Conservation (phyloP, 139 green algal species). For the Coelastrella sp. region DNA sequence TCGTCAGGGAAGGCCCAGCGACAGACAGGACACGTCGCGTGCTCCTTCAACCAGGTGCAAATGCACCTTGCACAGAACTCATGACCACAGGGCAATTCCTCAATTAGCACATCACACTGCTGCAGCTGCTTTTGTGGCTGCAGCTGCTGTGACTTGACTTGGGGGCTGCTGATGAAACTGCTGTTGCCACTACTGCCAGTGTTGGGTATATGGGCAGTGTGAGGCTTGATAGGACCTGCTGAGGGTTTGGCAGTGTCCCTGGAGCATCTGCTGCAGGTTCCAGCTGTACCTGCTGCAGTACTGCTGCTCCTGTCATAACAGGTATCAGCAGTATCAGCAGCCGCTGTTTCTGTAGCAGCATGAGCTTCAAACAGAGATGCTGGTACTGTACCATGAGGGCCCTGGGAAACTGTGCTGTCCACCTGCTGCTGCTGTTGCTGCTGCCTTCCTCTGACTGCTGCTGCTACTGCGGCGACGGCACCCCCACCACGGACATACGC, state of each 20-base stretch:
- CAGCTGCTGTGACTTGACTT: too few relatives aligned
- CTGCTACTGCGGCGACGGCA: not conserved
- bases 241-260: not conserved
- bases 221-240: not conserved
- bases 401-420: too few relatives aligned
- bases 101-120: not conserved
- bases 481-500: too few relatives aligned
- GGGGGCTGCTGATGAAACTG: not conserved
- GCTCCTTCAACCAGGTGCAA: constrained; percentile 52
- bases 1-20: constrained; percentile 61
- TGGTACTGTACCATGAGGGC: too few relatives aligned
- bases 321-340: not conserved
- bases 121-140: not conserved
- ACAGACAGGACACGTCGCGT: constrained; percentile 63
- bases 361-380: too few relatives aligned
- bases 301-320: not conserved
- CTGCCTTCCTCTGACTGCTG: not conserved
- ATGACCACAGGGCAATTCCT: constrained; percentile 28
- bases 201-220: not conserved
- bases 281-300: not conserved
- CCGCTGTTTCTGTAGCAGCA: not conserved
- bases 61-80: constrained; percentile 57
- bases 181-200: not conserved
- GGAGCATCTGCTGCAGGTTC: not conserved
- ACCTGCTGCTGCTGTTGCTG: too few relatives aligned